phyloP scores from a whole-genome alignment of 331 rosid species.

The Malus hybrid region DNA sequence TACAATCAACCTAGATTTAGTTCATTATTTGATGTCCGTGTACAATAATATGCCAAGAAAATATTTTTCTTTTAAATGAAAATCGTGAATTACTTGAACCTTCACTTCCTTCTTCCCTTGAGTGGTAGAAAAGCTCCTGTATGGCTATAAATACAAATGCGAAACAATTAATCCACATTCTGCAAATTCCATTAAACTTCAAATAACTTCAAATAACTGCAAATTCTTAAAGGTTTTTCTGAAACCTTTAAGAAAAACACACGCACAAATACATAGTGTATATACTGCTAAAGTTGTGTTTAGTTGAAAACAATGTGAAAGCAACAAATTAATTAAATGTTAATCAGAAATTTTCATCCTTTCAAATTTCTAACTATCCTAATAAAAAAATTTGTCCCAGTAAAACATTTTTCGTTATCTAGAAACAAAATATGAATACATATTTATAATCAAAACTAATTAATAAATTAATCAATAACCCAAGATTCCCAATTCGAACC shows the following conservation, averaged over 20 bases:
- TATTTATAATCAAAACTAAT: too few species aligned
- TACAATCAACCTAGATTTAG: too few species aligned
- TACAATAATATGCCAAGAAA: not conserved
- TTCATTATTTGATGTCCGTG: too few species aligned
- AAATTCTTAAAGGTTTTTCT: too few species aligned
- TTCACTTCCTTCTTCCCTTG: conserved; percentile 44
- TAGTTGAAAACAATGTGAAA: not conserved
- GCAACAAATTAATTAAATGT: too few species aligned
- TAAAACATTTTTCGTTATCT: too few species aligned
- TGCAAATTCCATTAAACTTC: not conserved
- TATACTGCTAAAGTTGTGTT: not conserved
- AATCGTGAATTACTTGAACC: conserved; percentile 41
- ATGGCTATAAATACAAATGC: conserved; percentile 43
- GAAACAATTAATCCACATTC: conserved; percentile 7
- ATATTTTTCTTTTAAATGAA: not conserved
- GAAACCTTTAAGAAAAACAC: not conserved
- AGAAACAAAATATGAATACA: too few species aligned
- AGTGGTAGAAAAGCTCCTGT: conserved; percentile 44
- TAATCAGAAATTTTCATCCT: not conserved
- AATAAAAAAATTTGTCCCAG: not conserved
- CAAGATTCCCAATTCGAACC: too few species aligned
- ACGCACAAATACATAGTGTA: not conserved
- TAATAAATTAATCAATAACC: too few species aligned
- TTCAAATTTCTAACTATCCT: not conserved
- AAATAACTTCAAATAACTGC: not conserved